These are phyloP conservation scores for Fennellomyces sp. DNA, from an alignment of 371 early-diverging fungal genomes.

Conservation along the genomic window DNA sequence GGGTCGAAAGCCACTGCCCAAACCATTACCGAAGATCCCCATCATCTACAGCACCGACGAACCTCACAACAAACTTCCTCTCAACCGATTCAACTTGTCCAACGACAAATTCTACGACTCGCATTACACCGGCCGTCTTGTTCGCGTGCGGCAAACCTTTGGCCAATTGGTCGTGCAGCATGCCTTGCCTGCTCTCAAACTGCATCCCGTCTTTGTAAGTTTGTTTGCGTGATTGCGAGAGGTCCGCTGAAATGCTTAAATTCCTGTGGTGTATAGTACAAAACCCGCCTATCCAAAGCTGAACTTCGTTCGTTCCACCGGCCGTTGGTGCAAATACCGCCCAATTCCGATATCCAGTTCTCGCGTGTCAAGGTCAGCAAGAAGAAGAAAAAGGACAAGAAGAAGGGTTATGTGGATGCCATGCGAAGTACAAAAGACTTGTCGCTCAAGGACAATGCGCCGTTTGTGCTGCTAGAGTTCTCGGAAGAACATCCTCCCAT, in stretches of 20 bases:
- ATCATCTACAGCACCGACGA: constrained; percentile 53
- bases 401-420: constrained; percentile 73
- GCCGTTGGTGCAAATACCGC: constrained; percentile 74
- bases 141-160: constrained; percentile 86
- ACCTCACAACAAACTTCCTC: constrained; percentile 54
- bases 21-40: constrained; percentile 39
- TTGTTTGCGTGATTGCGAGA: no score
- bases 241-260: no score
- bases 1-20: constrained; percentile 44
- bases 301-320: constrained; percentile 97
- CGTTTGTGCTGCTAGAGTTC: constrained; percentile 94
- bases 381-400: constrained; percentile 79
- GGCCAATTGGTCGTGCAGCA: constrained; percentile 94
- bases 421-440: constrained; percentile 89
- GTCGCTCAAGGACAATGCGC: constrained; percentile 86
- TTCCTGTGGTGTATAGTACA: no score
- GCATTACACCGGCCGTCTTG: constrained; percentile 69
- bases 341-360: constrained; percentile 62
- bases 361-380: constrained; percentile 71
- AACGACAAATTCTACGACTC: constrained; percentile 95
- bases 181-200: constrained; percentile 88
- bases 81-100: constrained; percentile 93
- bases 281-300: constrained; percentile 81
- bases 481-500: constrained; percentile 99
- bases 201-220: constrained; percentile 82